Conservation (phyloP, 495 filamentous ascomycete genomes). For the Xylaria palmicola region DNA sequence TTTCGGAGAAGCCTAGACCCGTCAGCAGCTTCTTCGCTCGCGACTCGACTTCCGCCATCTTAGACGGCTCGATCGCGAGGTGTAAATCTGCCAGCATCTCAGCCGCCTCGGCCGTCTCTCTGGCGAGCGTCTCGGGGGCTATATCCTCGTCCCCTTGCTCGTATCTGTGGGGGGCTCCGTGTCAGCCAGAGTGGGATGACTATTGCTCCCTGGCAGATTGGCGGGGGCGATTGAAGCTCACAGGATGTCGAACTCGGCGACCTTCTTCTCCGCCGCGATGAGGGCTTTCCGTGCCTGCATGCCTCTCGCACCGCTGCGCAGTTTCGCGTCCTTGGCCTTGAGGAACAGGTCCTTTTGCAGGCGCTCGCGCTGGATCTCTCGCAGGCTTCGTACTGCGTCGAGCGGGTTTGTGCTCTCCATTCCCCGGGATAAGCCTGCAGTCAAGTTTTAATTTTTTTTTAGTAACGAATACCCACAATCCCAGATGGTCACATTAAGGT, state of each 20-base stretch:
- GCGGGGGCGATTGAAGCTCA: slow-evolving; percentile 27
- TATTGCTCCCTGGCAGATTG: background rate
- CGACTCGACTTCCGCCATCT: slow-evolving; percentile 53
- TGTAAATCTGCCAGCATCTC: slow-evolving; percentile 64
- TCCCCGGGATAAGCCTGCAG: slow-evolving; percentile 35
- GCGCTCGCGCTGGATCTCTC: slow-evolving; percentile 58
- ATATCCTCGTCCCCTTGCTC: slow-evolving; percentile 55
- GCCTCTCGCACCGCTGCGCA: slow-evolving; percentile 71
- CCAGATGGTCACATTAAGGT: slow-evolving; percentile 23
- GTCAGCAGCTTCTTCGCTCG: slow-evolving; percentile 62
- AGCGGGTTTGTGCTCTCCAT: slow-evolving; percentile 47
- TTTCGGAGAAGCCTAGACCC: slow-evolving; percentile 71
- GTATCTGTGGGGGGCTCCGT: slow-evolving; percentile 42
- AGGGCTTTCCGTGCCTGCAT: slow-evolving; percentile 70
- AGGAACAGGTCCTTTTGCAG: slow-evolving; percentile 62
- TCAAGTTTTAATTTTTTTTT: too few relatives aligned
- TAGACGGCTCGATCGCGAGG: slow-evolving; percentile 53
- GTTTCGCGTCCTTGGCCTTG: slow-evolving; percentile 66
- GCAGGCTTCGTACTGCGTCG: slow-evolving; percentile 57
- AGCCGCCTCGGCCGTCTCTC: slow-evolving; percentile 62
- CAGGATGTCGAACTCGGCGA: slow-evolving; percentile 55
- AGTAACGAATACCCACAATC: slow-evolving; percentile 26
- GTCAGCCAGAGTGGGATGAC: slow-evolving; percentile 5
- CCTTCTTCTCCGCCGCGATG: slow-evolving; percentile 59
- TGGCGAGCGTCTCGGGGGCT: slow-evolving; percentile 49